Evolutionary conservation across 441 rosid species (phyloP).

Genomic region (Kokia cookei): DNA sequence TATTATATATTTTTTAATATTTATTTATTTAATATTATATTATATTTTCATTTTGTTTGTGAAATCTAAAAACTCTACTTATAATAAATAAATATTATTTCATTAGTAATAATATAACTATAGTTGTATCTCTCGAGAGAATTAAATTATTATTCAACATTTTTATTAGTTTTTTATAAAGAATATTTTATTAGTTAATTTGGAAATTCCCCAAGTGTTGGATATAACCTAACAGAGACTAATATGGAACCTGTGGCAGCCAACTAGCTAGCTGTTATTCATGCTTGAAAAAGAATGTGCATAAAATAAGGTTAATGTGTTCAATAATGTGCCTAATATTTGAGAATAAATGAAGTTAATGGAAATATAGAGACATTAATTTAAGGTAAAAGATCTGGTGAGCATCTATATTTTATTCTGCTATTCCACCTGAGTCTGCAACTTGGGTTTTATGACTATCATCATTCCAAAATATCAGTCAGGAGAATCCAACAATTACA

Average conservation of each 20-base stretch:
- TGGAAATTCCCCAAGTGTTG: neutral
- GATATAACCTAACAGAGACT: neutral
- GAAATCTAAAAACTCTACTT: neutral
- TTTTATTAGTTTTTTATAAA: too few relatives aligned
- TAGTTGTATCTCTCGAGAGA: neutral
- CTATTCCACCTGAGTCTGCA: neutral
- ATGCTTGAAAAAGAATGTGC: neutral
- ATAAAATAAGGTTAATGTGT: neutral
- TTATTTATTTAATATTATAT: too few relatives aligned
- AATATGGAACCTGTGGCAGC: neutral
- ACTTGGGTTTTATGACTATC: neutral
- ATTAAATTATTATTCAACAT: neutral
- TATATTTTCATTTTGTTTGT: accelerated
- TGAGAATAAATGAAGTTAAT: neutral
- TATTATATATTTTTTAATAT: too few relatives aligned
- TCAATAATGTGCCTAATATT: neutral
- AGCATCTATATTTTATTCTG: neutral
- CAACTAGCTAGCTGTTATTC: neutral
- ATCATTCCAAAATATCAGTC: neutral
- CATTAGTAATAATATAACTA: too few relatives aligned
- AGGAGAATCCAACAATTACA: neutral
- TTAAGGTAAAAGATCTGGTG: neutral
- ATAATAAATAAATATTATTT: too few relatives aligned
- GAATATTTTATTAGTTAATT: neutral
- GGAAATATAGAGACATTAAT: neutral